phyloP scores from a whole-genome alignment of 73 alveolate species.

The Stentor coeruleus region DNA sequence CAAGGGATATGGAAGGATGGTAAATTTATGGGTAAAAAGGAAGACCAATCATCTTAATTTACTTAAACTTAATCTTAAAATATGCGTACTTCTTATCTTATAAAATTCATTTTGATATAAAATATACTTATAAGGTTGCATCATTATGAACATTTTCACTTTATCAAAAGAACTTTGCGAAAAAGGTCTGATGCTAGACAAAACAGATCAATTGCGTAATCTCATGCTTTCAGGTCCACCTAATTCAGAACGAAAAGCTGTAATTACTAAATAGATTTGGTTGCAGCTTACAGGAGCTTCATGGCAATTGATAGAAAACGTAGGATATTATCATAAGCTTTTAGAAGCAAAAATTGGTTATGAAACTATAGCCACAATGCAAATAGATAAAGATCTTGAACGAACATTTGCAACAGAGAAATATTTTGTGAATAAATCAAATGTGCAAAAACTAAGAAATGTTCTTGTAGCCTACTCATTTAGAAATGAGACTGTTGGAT shows the following conservation, averaged over 20 bases:
- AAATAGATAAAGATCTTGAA: slow-evolving; percentile 7
- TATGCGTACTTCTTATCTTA: no score
- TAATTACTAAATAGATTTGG: not conserved
- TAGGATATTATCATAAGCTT: not conserved
- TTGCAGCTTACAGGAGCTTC: not conserved
- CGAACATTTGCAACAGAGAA: not conserved
- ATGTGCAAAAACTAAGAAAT: slow-evolving; percentile 25
- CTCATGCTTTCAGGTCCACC: slow-evolving; percentile 19
- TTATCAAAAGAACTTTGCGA: not conserved
- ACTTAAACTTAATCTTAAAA: no score
- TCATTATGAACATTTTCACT: not conserved
- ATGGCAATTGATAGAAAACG: not conserved
- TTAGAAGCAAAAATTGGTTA: not conserved
- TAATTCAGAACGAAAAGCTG: not conserved
- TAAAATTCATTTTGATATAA: no score
- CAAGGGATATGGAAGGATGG: slow-evolving; percentile 28
- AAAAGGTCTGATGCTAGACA: not conserved
- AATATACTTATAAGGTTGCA: no score
- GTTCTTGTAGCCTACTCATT: slow-evolving; percentile 34
- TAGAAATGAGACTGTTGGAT: slow-evolving; percentile 46
- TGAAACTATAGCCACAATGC: not conserved
- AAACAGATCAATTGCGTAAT: not conserved
- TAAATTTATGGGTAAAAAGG: slow-evolving; percentile 40
- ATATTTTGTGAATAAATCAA: not conserved
- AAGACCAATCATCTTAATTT: slow-evolving; percentile 30